phyloP scores from a whole-genome alignment of 2,329 filamentous ascomycete genomes.

The Metarhizium album region DNA sequence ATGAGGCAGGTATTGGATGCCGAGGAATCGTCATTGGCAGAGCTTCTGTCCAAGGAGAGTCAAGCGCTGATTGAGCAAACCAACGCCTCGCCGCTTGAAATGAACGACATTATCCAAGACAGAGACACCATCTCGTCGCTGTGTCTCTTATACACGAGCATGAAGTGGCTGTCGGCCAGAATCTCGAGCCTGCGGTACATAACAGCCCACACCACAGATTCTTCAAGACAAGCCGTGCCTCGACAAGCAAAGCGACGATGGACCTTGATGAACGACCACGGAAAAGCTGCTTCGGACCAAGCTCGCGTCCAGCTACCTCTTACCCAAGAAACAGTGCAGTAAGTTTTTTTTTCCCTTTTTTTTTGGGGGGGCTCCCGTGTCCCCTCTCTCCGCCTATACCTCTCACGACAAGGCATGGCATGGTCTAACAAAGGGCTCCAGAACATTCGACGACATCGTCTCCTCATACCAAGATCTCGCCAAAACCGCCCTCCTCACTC shows the following conservation, averaged over 20 bases:
- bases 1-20: conserved; percentile 56
- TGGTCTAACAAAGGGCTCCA: conserved; percentile 23
- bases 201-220: conserved; percentile 60
- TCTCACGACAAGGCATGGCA: neutral
- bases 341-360: conserved; percentile 25
- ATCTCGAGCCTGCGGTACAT: conserved; percentile 74
- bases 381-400: neutral
- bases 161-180: conserved; percentile 92
- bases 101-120: conserved; percentile 80
- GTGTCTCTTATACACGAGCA: conserved; percentile 87
- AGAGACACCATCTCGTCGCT: conserved; percentile 75
- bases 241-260: conserved; percentile 61
- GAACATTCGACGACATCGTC: conserved; percentile 78
- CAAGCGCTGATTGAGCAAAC: conserved; percentile 44
- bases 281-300: conserved; percentile 47
- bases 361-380: neutral
- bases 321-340: conserved; percentile 73
- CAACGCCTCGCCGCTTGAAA: conserved; percentile 52
- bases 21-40: conserved; percentile 30
- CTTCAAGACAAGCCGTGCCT: conserved; percentile 42
- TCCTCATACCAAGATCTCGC: conserved; percentile 74
- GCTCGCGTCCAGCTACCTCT: conserved; percentile 74
- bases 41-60: conserved; percentile 54
- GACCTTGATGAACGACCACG: conserved; percentile 64
- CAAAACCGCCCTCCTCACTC: conserved; percentile 65